Conservation (phyloP, 2,329 filamentous ascomycete species). For the Fusarium pseudonygamai region DNA sequence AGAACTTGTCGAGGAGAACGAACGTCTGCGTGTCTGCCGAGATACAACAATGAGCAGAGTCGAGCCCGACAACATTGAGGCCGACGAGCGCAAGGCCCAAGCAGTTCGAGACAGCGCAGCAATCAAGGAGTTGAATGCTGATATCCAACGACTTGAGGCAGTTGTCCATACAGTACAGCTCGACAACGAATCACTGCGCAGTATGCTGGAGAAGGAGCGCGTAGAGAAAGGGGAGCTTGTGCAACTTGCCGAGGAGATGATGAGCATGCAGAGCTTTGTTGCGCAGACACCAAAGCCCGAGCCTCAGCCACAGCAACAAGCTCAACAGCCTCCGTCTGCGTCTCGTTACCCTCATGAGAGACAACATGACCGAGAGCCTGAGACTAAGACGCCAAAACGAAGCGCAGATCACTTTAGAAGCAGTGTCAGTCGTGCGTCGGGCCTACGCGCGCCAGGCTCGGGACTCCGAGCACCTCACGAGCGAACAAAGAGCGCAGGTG, state of each 20-base stretch:
- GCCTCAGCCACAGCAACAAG: constrained; percentile 38
- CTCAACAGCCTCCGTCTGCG: constrained; percentile 26
- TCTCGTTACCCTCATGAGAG: constrained; percentile 37
- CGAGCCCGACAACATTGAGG: constrained; percentile 56
- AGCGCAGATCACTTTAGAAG: constrained; percentile 48
- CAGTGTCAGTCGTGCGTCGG: constrained; percentile 65
- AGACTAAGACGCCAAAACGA: constrained; percentile 49
- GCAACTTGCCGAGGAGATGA: constrained; percentile 84
- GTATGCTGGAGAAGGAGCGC: constrained; percentile 76
- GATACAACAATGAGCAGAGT: constrained; percentile 73
- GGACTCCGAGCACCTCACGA: constrained; percentile 56
- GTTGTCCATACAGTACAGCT: constrained; percentile 75
- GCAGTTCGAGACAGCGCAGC: constrained; percentile 74
- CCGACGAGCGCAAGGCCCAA: constrained; percentile 62
- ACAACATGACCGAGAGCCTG: constrained; percentile 37
- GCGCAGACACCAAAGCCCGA: constrained; percentile 38
- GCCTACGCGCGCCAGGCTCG: constrained; percentile 68
- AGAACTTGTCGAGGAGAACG: constrained; percentile 77
- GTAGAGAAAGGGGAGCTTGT: constrained; percentile 88
- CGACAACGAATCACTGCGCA: constrained; percentile 73
- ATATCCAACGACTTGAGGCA: constrained; percentile 77
- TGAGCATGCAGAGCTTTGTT: constrained; percentile 69
- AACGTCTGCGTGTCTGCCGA: constrained; percentile 72
- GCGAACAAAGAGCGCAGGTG: constrained; percentile 56
- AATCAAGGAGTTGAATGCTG: constrained; percentile 75